These are phyloP conservation scores for Ramaria sp. DNA, from an alignment of 768 basidiomycete species.

Conservation along the genomic window DNA sequence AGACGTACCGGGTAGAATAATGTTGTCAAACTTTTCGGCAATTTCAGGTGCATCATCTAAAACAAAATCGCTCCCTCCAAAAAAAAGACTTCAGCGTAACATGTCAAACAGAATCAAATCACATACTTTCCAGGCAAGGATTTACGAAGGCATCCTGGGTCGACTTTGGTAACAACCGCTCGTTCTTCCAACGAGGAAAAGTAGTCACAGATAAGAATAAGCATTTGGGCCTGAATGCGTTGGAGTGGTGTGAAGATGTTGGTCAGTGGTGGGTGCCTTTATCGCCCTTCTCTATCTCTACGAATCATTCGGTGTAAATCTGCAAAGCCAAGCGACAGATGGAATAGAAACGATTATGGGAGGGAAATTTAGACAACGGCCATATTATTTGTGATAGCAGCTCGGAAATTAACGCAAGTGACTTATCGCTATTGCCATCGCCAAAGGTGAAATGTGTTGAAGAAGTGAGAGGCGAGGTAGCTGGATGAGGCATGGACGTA, in stretches of 20 bases:
- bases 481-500: slow-evolving; percentile 71
- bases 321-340: too few species aligned
- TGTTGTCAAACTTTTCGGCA: slow-evolving; percentile 66
- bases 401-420: too few species aligned
- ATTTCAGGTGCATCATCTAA: slow-evolving; percentile 46
- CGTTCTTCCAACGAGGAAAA: slow-evolving; percentile 53
- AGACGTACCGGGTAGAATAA: slow-evolving; percentile 71
- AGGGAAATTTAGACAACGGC: too few species aligned
- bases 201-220: slow-evolving; percentile 84
- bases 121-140: slow-evolving; percentile 47
- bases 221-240: too few species aligned
- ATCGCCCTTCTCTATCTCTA: too few species aligned
- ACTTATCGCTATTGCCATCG: slow-evolving; percentile 14
- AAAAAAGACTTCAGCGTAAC: too few species aligned
- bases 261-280: too few species aligned
- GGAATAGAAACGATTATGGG: too few species aligned
- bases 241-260: too few species aligned
- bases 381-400: too few species aligned
- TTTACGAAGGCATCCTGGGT: slow-evolving; percentile 75
- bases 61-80: too few species aligned
- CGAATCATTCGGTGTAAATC: too few species aligned
- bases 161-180: slow-evolving; percentile 62
- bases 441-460: slow-evolving; percentile 58
- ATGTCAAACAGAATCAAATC: neutral
- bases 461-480: slow-evolving; percentile 65